phyloP scores from a whole-genome alignment of 2,329 filamentous ascomycete genomes.

The Seiridium cupressi region DNA sequence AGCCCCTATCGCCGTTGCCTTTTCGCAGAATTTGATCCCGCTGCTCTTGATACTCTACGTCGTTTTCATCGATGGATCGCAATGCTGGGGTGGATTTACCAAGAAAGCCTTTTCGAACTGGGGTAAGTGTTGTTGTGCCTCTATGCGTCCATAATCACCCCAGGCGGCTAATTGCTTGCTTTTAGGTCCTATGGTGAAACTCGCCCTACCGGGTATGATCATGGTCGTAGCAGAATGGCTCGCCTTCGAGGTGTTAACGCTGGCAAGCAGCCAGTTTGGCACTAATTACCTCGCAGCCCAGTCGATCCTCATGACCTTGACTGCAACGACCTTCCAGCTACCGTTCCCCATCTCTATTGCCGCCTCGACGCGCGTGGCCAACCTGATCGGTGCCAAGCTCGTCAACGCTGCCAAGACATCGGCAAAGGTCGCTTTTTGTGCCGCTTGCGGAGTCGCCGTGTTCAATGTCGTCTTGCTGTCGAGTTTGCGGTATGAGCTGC shows the following conservation, averaged over 20 bases:
- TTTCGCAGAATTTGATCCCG: conserved; percentile 75
- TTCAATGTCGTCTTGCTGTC: conserved; percentile 74
- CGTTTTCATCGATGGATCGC: conserved; percentile 64
- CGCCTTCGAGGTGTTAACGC: conserved; percentile 86
- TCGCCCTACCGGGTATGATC: conserved; percentile 83
- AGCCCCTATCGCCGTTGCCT: conserved; percentile 73
- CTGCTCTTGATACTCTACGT: conserved; percentile 73
- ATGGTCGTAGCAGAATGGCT: conserved; percentile 95
- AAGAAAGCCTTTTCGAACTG: conserved; percentile 69
- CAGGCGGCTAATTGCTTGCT: background rate
- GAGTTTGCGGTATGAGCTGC: conserved; percentile 69
- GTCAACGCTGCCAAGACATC: conserved; percentile 77
- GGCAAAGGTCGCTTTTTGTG: conserved; percentile 70
- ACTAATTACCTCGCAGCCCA: conserved; percentile 82
- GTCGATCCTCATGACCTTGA: conserved; percentile 76
- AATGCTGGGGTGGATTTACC: conserved; percentile 83
- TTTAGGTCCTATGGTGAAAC: conserved; percentile 70
- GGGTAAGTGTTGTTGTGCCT: conserved; percentile 35
- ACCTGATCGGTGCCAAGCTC: conserved; percentile 84
- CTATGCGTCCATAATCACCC: background rate
- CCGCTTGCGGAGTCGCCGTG: conserved; percentile 68
- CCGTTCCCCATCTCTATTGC: conserved; percentile 91
- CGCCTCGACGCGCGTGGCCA: conserved; percentile 83
- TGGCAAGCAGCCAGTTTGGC: conserved; percentile 78
- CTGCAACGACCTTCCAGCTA: conserved; percentile 82